These are phyloP conservation scores for Lavandula angustifolia DNA, from an alignment of 257 asterid genomes.

Conservation along the genomic window DNA sequence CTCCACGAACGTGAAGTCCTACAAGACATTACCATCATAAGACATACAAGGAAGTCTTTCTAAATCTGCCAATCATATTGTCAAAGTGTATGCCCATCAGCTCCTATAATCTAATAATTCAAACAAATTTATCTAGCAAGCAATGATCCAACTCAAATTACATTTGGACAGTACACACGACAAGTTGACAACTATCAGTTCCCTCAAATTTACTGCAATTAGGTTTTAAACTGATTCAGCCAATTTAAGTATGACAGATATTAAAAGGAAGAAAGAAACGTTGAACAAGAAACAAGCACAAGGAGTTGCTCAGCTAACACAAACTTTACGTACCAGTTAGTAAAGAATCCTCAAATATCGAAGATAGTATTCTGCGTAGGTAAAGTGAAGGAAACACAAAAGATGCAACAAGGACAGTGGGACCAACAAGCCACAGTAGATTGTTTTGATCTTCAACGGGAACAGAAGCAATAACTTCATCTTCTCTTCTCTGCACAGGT, in stretches of 20 bases:
- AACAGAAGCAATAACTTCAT: constrained; percentile 39
- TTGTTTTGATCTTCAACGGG: constrained; percentile 44
- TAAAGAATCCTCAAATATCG: constrained; percentile 90
- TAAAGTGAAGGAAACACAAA: constrained; percentile 92
- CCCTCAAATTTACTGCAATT: neutral
- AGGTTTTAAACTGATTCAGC: constrained; percentile 10
- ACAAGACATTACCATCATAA: neutral
- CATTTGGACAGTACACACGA: neutral
- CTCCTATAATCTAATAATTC: neutral
- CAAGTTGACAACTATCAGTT: neutral
- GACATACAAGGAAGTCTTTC: neutral
- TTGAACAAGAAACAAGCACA: constrained; percentile 3
- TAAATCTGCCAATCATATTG: constrained; percentile 3
- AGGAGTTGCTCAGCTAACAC: constrained; percentile 25
- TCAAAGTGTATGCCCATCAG: neutral
- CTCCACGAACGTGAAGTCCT: constrained; percentile 1
- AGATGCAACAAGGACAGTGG: constrained; percentile 86
- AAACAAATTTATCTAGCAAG: constrained; percentile 4
- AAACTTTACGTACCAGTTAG: constrained; percentile 62
- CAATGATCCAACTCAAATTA: neutral
- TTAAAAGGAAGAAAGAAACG: constrained; percentile 7
- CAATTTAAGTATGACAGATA: neutral
- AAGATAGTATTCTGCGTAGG: constrained; percentile 76
- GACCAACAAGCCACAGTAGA: constrained; percentile 83
- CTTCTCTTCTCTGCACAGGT: constrained; percentile 40